Conservation (phyloP, 106 monocot genomes). For the Dendrobium huoshanense region DNA sequence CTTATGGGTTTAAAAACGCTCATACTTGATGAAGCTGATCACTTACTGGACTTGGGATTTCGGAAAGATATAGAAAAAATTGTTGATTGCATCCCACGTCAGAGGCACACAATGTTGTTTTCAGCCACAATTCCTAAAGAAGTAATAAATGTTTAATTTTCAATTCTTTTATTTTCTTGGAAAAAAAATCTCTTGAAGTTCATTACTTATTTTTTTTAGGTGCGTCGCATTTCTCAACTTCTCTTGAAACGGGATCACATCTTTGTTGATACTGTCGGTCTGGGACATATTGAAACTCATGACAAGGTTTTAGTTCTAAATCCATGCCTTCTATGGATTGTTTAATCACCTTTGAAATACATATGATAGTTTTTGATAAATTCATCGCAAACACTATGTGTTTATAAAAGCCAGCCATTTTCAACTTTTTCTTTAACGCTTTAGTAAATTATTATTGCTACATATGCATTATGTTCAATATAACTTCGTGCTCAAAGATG, state of each 20-base stretch:
- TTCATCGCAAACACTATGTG: background rate
- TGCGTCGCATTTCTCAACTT: slow-evolving; percentile 87
- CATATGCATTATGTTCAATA: background rate
- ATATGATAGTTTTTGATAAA: background rate
- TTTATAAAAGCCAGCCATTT: background rate
- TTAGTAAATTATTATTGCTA: background rate
- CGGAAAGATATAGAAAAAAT: slow-evolving; percentile 94
- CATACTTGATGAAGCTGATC: slow-evolving; percentile 93
- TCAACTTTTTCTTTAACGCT: background rate
- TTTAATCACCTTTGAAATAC: background rate
- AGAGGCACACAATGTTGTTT: slow-evolving; percentile 81
- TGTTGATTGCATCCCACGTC: slow-evolving; percentile 82
- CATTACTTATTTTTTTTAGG: slow-evolving; percentile 33
- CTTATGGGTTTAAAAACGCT: slow-evolving; percentile 88
- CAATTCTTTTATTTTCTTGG: background rate
- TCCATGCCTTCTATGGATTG: background rate
- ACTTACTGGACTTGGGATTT: slow-evolving; percentile 92
- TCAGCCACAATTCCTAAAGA: slow-evolving; percentile 91
- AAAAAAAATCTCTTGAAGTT: background rate
- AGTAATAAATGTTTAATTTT: slow-evolving; percentile 27
- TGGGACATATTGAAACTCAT: slow-evolving; percentile 60
- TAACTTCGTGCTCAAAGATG: background rate
- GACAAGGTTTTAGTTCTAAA: slow-evolving; percentile 45
- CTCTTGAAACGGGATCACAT: slow-evolving; percentile 81
- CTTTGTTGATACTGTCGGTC: slow-evolving; percentile 80